Conservation (phyloP, 768 basidiomycete species). For the Tremella fuciformis region DNA sequence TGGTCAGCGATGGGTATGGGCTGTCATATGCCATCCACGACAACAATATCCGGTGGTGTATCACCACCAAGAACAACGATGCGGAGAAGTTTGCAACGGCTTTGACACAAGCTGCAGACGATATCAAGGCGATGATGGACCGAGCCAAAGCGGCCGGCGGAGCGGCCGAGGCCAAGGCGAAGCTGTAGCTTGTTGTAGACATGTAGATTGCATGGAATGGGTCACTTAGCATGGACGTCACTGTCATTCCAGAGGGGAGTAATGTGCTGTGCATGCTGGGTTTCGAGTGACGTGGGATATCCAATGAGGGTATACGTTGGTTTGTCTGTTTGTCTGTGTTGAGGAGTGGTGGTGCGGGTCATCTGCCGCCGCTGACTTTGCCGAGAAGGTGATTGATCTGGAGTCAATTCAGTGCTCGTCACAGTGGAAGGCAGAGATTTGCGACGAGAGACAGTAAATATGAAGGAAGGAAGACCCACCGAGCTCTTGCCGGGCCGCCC, state of each 20-base stretch:
- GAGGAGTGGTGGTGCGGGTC: not conserved
- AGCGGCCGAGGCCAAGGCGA: conserved; percentile 47
- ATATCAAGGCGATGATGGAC: conserved; percentile 73
- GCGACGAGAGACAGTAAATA: no score
- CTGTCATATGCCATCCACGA: conserved; percentile 85
- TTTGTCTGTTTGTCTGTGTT: not conserved
- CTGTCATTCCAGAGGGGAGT: not conserved
- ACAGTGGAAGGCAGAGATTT: not conserved
- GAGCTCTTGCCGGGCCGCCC: conserved; percentile 19
- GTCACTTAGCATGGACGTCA: not conserved
- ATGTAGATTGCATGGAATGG: not conserved
- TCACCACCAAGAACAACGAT: conserved; percentile 71
- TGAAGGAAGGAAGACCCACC: not conserved
- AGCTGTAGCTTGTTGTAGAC: conserved; percentile 21
- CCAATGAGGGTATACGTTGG: not conserved
- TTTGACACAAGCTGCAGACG: conserved; percentile 75
- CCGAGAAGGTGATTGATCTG: conserved; percentile 37
- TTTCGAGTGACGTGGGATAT: not conserved
- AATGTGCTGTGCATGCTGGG: not conserved
- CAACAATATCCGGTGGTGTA: conserved; percentile 81
- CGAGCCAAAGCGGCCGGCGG: conserved; percentile 57
- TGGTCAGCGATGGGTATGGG: conserved; percentile 88
- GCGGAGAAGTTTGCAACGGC: conserved; percentile 69
- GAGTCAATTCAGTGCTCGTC: not conserved
- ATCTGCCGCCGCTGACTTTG: conserved; percentile 19